Evolutionary conservation across 352 stramenopile genomes (phyloP).

Genomic region (Globisporangium sylvaticum): DNA sequence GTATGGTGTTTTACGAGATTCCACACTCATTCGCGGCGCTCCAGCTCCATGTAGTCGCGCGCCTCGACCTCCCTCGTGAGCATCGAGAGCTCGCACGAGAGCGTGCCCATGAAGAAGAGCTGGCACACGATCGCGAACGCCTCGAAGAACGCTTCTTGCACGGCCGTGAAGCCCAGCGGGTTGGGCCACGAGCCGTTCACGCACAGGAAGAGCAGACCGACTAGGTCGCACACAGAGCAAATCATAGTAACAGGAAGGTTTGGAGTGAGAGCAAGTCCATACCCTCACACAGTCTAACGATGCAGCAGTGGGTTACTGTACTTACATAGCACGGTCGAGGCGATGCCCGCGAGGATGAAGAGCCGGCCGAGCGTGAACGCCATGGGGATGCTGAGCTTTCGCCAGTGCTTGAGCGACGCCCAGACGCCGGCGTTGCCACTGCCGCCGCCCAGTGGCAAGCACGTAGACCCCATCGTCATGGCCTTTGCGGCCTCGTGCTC

Average conservation of each 20-base stretch:
- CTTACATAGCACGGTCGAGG: slow-evolving; percentile 66
- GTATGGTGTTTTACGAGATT: not conserved
- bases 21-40: slow-evolving; percentile 39
- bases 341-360: slow-evolving; percentile 44
- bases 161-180: slow-evolving; percentile 70
- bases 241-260: not conserved
- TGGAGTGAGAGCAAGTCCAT: not conserved
- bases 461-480: not conserved
- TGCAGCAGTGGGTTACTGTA: not conserved
- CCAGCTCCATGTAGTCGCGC: slow-evolving; percentile 56
- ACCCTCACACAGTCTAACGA: not conserved
- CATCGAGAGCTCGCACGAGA: slow-evolving; percentile 65
- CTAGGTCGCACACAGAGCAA: slow-evolving; percentile 20
- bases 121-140: slow-evolving; percentile 82
- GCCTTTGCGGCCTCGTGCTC: slow-evolving; percentile 12
- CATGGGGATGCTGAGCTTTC: slow-evolving; percentile 38
- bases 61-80: slow-evolving; percentile 58
- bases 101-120: slow-evolving; percentile 85
- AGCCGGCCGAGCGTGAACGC: slow-evolving; percentile 48
- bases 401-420: slow-evolving; percentile 44
- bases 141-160: slow-evolving; percentile 82
- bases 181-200: slow-evolving; percentile 80
- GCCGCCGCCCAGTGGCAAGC: not conserved
- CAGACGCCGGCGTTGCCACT: slow-evolving; percentile 18
- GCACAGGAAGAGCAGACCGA: slow-evolving; percentile 75